phyloP scores from a whole-genome alignment of 371 early-diverging fungal genomes.

The Haplosporangium sp. region DNA sequence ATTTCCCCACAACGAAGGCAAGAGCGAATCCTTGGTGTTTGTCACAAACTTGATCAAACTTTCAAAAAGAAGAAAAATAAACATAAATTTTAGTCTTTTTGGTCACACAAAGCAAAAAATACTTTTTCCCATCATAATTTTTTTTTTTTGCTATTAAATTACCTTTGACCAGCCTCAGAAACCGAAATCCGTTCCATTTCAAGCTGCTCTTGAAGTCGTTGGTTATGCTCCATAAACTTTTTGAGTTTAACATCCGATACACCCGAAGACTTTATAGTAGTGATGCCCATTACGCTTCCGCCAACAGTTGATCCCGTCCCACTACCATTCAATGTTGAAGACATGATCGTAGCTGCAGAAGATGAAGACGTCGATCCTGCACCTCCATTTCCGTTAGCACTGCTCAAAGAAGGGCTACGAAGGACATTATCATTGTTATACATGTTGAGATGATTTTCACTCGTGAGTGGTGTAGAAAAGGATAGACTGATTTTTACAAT shows the following conservation, averaged over 20 bases:
- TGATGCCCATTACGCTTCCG: constrained; percentile 9
- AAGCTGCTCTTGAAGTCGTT: constrained; percentile 82
- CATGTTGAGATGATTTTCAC: constrained; percentile 2
- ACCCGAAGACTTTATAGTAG: constrained; percentile 7
- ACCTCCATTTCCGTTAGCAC: constrained; percentile 10
- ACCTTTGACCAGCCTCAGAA: constrained; percentile 80
- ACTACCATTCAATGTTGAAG: constrained; percentile 15
- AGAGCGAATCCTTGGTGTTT: constrained; percentile 76
- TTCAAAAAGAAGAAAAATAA: background rate
- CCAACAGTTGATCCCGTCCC: background rate
- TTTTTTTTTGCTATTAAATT: constrained; percentile 8
- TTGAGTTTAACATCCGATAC: constrained; percentile 80
- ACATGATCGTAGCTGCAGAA: constrained; percentile 30
- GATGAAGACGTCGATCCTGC: constrained; percentile 17
- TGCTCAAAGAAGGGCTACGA: constrained; percentile 28
- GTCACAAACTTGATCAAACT: constrained; percentile 63
- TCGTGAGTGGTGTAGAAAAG: background rate
- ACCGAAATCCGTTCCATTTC: constrained; percentile 85
- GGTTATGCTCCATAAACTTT: constrained; percentile 82
- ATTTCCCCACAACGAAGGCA: constrained; percentile 87
- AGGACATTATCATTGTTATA: constrained; percentile 5
- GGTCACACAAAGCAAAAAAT: too few species aligned
- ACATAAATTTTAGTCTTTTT: background rate
- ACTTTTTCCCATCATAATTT: background rate
- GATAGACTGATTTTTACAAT: constrained; percentile 3